Conservation (phyloP, 257 asterid species). For the Thymus mandschuricus region DNA sequence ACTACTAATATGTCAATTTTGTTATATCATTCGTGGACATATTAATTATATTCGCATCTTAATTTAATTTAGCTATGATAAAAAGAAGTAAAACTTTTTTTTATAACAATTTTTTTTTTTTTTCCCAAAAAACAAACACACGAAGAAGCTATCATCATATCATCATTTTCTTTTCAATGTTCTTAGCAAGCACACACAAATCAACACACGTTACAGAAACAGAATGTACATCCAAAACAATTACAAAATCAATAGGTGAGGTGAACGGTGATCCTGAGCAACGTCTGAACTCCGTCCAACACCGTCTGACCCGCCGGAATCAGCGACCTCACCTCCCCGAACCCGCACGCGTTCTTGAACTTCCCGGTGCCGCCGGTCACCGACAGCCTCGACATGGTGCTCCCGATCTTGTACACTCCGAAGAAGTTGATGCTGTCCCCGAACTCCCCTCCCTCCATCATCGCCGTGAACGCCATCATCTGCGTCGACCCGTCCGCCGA, state of each 20-base stretch:
- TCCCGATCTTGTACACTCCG: constrained; percentile 64
- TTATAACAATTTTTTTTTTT: too few species aligned
- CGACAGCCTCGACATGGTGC: constrained; percentile 65
- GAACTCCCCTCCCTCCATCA: constrained; percentile 58
- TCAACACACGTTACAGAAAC: too few species aligned
- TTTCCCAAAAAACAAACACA: too few species aligned
- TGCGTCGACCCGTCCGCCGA: constrained; percentile 68
- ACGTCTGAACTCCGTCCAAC: constrained; percentile 46
- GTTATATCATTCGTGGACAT: too few species aligned
- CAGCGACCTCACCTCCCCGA: constrained; percentile 54
- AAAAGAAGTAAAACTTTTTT: too few species aligned
- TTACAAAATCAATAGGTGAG: constrained; percentile 38
- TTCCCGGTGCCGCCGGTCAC: constrained; percentile 76
- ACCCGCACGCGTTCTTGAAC: constrained; percentile 75
- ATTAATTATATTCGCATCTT: too few species aligned
- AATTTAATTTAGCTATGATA: too few species aligned
- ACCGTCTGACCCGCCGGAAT: constrained; percentile 56
- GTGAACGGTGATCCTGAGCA: constrained; percentile 52
- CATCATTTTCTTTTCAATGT: too few species aligned
- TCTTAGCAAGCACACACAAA: too few species aligned
- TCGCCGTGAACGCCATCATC: constrained; percentile 77
- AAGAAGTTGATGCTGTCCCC: constrained; percentile 63
- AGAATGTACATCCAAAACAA: too few species aligned
- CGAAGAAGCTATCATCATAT: too few species aligned
- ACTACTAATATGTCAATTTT: too few species aligned